Conservation (phyloP, 169 alveolate genomes). For the Perkinsus marinus region DNA sequence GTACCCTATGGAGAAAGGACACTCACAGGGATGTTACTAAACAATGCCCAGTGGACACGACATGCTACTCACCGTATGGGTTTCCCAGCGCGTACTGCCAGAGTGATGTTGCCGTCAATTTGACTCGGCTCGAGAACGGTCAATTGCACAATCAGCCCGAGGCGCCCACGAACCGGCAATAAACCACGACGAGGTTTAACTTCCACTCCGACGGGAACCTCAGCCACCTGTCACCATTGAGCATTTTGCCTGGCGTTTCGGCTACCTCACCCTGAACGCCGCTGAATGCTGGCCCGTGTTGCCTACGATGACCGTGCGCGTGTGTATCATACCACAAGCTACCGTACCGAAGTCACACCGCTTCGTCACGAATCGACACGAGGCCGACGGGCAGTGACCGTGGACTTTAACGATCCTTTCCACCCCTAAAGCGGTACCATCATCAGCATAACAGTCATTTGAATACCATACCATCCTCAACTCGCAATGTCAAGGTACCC, state of each 20-base stretch:
- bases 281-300: neutral
- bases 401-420: neutral
- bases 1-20: conserved; percentile 24
- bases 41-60: too few relatives aligned
- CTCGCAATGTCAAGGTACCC: neutral
- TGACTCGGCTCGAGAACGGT: conserved; percentile 43
- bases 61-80: conserved; percentile 17
- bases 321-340: neutral
- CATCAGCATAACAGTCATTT: neutral
- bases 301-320: neutral
- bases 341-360: neutral
- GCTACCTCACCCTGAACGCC: neutral
- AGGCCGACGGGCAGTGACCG: neutral
- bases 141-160: conserved; percentile 36
- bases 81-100: conserved; percentile 56
- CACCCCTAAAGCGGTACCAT: neutral
- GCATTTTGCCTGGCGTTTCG: neutral
- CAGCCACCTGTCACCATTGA: conserved; percentile 21
- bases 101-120: conserved; percentile 41
- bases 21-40: too few relatives aligned
- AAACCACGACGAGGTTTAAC: conserved; percentile 42
- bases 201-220: conserved; percentile 17
- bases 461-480: neutral
- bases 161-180: conserved; percentile 39
- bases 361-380: neutral